Evolutionary conservation across 2,329 filamentous ascomycete species (phyloP), one percentile per base, ranked within the genome.

Genomic region (Beauveria sp.): DNA sequence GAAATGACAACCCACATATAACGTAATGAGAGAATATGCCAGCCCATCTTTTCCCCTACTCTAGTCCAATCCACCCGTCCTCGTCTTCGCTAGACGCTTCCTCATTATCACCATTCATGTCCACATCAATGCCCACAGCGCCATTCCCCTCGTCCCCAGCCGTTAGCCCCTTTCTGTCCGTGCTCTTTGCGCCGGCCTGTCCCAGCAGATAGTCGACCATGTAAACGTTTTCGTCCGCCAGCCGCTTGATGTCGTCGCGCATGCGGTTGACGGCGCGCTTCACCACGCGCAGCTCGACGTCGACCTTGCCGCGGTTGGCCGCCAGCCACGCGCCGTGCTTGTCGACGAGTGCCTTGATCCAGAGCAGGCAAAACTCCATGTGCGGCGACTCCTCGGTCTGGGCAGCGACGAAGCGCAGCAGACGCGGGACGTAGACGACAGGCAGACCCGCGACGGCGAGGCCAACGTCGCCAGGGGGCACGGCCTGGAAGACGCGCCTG

Each of bases 331-430:
- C 82, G 40, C 94, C 94, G 72, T 97, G 93, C 67, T 86, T 86
- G 68, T 89, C 88, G 62, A 97, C 79, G 40, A 89, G 76, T 1
- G 90, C 86, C 73, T 94, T 90, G 69, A 97, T 89, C 94, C 94
- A 99, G 9, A 93, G 77, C 50, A 99, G 78, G 69, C 94, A 96
- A 75, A 97, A 96, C 75, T 99, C 94, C 5, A 99, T 83, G 77
- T 97, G 93, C 2, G 92, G 93, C 2, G 89, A 92, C 70, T 93
- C 87, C 68, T 97, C 93, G 1, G 91, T 90, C 69, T 96, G 90
- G 10, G 88, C 83, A 2, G 92, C 92, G 7, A 97, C 89, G 66
- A 96, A 96, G 51, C 91, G 88, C 55, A 99, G 80, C 14, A 97
- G 79, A 3, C 91, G 85, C 30, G 89, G 85, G 6, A 99, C 86